Evolutionary conservation across 371 early-diverging fungal species (phyloP), one percentile per base, ranked within the genome.

Genomic region (Rhizopus sp.): DNA sequence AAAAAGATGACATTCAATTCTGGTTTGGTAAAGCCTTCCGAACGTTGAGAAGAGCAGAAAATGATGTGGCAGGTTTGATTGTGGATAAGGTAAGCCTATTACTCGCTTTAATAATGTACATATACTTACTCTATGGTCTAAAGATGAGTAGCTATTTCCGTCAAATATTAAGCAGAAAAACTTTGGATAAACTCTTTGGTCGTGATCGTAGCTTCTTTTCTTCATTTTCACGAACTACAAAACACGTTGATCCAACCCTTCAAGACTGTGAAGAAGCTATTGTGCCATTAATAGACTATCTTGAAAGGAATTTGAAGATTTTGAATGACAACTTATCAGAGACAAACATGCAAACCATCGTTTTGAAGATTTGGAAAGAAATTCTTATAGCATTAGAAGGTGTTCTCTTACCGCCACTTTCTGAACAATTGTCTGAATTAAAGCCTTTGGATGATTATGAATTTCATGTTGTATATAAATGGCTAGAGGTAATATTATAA

Each of bases 1-100:
- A 94, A 74, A 87, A 88, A 41, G 94, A 94, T 44, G 96, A 95
- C 59, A 87, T 91, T 9, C 94, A 93, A 64, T 96, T 94, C 66
- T 94, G 92, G 88, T 94, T 95, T 65, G 88, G 93, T 49, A 83
- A 86, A 56, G 84, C 90, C 13, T 89, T 92, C 80, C 81, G 91
- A 40, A 80, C 80, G 12, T 60, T 93, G n/a, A 85, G 87, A 62
- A 80, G 89, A 47, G 83, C 91, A 42, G 84, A 87, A 53, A 80
- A 83, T 8, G 90, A 90, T 59, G 82, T 90, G 57, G 82, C 84
- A 38, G 82, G 86, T 46, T 76, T 80, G 35, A 84, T 92, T 63
- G 87, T 90, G 1, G 90, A 92, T 60, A 79, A 78, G 64, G 85
- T 85, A 82, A 57, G 71, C 7, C 8, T 12, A 2, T 23, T 29